Evolutionary conservation across 257 asterid species (phyloP), one percentile per base, ranked within the genome.

Genomic region (Catharanthus roseus): DNA sequence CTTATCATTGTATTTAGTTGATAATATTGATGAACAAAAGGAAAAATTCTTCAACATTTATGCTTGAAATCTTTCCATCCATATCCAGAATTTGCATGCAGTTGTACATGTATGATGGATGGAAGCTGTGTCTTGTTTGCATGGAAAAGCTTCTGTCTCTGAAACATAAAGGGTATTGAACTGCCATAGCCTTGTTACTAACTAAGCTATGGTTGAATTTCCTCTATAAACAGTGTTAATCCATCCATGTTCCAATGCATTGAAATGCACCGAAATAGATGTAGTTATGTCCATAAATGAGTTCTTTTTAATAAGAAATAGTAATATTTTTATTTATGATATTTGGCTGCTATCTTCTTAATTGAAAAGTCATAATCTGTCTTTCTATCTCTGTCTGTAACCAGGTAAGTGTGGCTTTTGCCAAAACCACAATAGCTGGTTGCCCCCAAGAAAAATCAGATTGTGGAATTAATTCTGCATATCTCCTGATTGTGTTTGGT

Each of bases 1-100:
- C 67, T 19, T 61, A 58, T 61, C 67, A 61, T 61, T 61, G 67
- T 61, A 61, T 61, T 61, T 60, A 60, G 65, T 29, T 31, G 65
- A 60, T 34, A 61, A 61, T 61, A 61, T 57, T 61, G n/a, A 42
- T 58, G 29, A 42, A 49, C 8, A 56, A 29, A 49, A 34, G 11
- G 44, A 60, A 61, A 12, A 50, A 75, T 8, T 55, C 10, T 24
- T 45, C 21, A 75, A 26, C 29, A 65, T 55, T 42, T 66, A 57
- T 23, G 34, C 51, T 66, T 56, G 12, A 31, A 44, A 60, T 11
- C 49, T 44, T 56, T 42, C 19, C 50, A 19, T 44, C 23, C 51
- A 60, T 60, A 31, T 31, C 42, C 24, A 60, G 21, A 23, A 58
- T 42, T 3, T 58, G 21, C 38, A 21, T 28, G 45, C 68, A 71